Base-by-base conservation (phyloP, 1,284 basidiomycete genomes). In the Moesziomyces globuligerus region DNA sequence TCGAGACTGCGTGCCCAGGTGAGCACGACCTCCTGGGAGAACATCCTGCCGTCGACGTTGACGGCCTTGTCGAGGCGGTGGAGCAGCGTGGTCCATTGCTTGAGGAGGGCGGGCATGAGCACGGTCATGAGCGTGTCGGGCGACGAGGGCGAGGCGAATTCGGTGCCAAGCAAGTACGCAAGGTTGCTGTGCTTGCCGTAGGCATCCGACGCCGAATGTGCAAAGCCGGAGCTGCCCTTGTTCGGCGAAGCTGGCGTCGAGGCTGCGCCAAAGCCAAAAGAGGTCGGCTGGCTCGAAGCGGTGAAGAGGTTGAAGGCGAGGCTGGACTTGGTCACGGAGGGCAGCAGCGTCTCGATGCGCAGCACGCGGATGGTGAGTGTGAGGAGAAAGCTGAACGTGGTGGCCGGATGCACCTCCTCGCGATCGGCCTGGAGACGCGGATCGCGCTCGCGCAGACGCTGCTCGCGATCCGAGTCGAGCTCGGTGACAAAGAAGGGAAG, bases 1-100 rank as follows among this genome's bases (percentile, higher is more conserved):
- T 73, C 72, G 17, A 81, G 42, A 0, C 50, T 62, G 10, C 75
- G 59, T 7, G 65, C 65, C 79, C 79, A 81, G 10, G 58, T 48
- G 4, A 73, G 41, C 20, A 81, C 75, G 3, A 74, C 52, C 21
- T 81, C 79, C 39, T 75, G 72, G 20, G 64, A 65, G 48, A 78
- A 81, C 74, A 81, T 81, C n/a, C 75, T 55, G 4, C 76, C 79
- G 7, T 79, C 72, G 0, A 60, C 51, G 40, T 81, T 81, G 26
- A 81, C 78, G 4, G 68, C 72, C 21, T 51, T 68, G 28, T 72
- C 72, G 17, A 81, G 20, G 4, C 58, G 28, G 17, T 68, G 56
- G 20, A 79, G 48, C 46, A 78, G 57, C 11, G 52, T 57, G 25
- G 72, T 70, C 79, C 79, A 81, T 48, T 79, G 74, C 34, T 72